Evolutionary conservation across 805 yeast genomes (phyloP), one percentile per base, ranked within the genome.

Genomic region (Isabelozyma gotoi): DNA sequence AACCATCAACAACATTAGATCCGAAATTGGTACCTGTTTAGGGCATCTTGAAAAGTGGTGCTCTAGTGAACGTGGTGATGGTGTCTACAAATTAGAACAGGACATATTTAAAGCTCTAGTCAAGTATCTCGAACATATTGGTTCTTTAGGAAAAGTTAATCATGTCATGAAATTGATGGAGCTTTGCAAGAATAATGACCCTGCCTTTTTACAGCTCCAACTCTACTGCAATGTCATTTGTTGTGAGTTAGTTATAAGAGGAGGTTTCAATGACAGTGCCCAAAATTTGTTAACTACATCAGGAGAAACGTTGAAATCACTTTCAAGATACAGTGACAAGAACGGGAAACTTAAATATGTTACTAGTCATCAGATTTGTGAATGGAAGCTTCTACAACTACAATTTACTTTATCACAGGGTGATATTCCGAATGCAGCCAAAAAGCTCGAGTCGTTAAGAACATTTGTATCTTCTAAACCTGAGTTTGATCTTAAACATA

Each of bases 381-480:
- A 45, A 20, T 62, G 60, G 49, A 65, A 62, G 44, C 40, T 66
- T 33, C 39, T 60, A 8, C 74, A 67, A 44, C 51, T 71, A 5
- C 63, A 67, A 19, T 55, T 56, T 38, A 52, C 48, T 19, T 33
- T 66, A 5, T n/a, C 46, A 7, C 42, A 44, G 10, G 49, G 50
- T 7, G 61, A 63, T 38, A 8, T 44, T 1, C 33, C 43, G 4
- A 41, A 48, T 8, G 66, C 68, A 1, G 43, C 36, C 12, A 56
- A 49, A 14, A 62, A 60, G 36, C 58, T 60, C 24, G 38, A 43
- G 11, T 55, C 61, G 15, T 44, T 70, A 5, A 39, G 55, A 11
- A 50, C 45, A 5, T 50, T 58, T 10, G 49, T 70, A 16, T 35
- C 44, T 2, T 50, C 63, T 2, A 60, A 63, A 34, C 62, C 60